These are phyloP conservation scores for Populus pruinosa DNA, from an alignment of 345 rosid species.

Conservation along the genomic window DNA sequence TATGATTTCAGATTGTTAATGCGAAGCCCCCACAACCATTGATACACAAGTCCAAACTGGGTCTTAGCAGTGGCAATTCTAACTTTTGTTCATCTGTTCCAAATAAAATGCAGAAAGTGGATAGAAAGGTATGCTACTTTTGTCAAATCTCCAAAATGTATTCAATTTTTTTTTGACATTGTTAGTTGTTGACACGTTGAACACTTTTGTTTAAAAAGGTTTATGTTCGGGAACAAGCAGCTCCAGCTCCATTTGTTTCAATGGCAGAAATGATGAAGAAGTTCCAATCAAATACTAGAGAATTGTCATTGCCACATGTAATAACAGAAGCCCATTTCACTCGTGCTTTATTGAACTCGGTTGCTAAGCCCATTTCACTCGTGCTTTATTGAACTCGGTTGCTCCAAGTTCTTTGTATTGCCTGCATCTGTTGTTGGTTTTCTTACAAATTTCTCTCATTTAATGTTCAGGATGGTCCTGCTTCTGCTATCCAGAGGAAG, in stretches of 20 bases:
- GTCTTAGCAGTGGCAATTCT: conserved; percentile 47
- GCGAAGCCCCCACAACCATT: conserved; percentile 57
- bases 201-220: conserved; percentile 29
- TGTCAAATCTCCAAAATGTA: not conserved
- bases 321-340: not conserved
- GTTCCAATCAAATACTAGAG: conserved; percentile 85
- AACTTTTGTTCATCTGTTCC: conserved; percentile 41
- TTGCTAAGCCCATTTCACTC: not conserved
- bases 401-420: not conserved
- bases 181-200: not conserved
- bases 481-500: conserved; percentile 40
- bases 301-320: conserved; percentile 64
- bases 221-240: conserved; percentile 50
- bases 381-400: not conserved
- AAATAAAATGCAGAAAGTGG: conserved; percentile 47
- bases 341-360: not conserved
- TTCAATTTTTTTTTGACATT: conserved; percentile 5
- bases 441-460: conserved; percentile 1
- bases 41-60: conserved; percentile 78
- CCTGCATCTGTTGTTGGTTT: not conserved
- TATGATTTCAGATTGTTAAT: conserved; percentile 65
- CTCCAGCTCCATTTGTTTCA: conserved; percentile 51
- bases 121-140: conserved; percentile 62
- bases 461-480: conserved; percentile 25
- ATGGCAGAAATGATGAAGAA: conserved; percentile 83